These are phyloP conservation scores for Pleurotus djamor DNA, from an alignment of 768 basidiomycete genomes.

Conservation along the genomic window DNA sequence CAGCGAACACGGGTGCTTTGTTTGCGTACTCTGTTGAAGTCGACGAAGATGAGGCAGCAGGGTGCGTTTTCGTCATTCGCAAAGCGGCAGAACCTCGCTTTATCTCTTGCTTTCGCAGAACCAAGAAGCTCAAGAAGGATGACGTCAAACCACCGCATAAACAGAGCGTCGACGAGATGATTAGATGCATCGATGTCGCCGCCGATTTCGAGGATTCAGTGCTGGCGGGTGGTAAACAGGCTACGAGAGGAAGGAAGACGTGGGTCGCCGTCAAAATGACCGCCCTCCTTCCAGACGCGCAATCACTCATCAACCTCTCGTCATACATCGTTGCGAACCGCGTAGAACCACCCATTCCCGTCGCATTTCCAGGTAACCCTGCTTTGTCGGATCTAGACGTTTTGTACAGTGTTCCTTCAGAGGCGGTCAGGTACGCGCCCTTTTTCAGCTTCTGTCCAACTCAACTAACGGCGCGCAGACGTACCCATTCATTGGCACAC, in stretches of 20 bases:
- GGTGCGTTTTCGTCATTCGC: conserved; percentile 13
- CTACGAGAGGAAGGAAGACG: conserved; percentile 46
- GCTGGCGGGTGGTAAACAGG: conserved; percentile 9
- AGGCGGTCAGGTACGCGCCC: not conserved
- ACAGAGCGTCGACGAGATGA: conserved; percentile 71
- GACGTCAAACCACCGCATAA: conserved; percentile 42
- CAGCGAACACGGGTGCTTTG: conserved; percentile 69
- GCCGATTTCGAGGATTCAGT: conserved; percentile 74
- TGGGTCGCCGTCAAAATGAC: conserved; percentile 89
- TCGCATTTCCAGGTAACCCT: conserved; percentile 73
- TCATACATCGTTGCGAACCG: conserved; percentile 44
- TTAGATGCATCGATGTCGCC: conserved; percentile 72
- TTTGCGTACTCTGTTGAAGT: conserved; percentile 89
- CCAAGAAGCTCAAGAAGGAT: conserved; percentile 11
- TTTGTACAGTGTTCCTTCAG: conserved; percentile 23
- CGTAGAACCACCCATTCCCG: conserved; percentile 18
- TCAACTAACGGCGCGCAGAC: conserved; percentile 6
- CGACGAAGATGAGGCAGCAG: conserved; percentile 53
- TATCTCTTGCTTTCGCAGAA: not conserved
- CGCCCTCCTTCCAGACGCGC: conserved; percentile 64
- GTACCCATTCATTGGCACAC: not conserved
- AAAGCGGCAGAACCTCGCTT: conserved; percentile 12
- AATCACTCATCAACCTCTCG: conserved; percentile 62
- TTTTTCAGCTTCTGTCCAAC: not conserved
- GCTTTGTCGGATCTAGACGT: conserved; percentile 56